These are phyloP conservation scores for Margaritispora aquatica DNA, from an alignment of 495 filamentous ascomycete species.

Conservation along the genomic window DNA sequence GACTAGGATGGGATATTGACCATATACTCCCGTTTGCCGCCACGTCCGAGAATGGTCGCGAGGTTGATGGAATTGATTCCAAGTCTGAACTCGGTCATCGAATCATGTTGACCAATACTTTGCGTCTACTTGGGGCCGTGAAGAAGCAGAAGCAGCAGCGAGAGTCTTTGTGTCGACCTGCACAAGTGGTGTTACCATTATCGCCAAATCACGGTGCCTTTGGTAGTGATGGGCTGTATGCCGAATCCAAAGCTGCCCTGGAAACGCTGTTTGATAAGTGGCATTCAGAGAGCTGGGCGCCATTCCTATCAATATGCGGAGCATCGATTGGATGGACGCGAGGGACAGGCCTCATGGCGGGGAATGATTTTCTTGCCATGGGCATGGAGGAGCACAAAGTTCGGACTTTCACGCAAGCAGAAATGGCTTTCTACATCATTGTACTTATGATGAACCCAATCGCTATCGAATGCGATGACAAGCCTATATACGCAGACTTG, in stretches of 20 bases:
- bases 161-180: slow-evolving; percentile 85
- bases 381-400: slow-evolving; percentile 91
- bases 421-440: slow-evolving; percentile 97
- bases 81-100: slow-evolving; percentile 96
- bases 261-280: slow-evolving; percentile 97
- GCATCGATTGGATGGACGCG: slow-evolving; percentile 98
- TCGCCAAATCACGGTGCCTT: slow-evolving; percentile 98
- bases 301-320: slow-evolving; percentile 94
- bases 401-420: slow-evolving; percentile 94
- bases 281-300: slow-evolving; percentile 93
- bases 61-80: slow-evolving; percentile 92
- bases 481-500: slow-evolving; percentile 91
- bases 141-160: slow-evolving; percentile 78
- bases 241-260: slow-evolving; percentile 90
- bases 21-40: slow-evolving; percentile 94
- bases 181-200: slow-evolving; percentile 88
- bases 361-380: slow-evolving; percentile 93
- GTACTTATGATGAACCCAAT: slow-evolving; percentile 89
- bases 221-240: slow-evolving; percentile 93
- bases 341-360: slow-evolving; percentile 93
- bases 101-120: slow-evolving; percentile 94
- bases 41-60: slow-evolving; percentile 90
- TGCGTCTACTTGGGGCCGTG: slow-evolving; percentile 81
- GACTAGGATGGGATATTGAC: slow-evolving; percentile 95
- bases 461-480: slow-evolving; percentile 83